phyloP scores from a whole-genome alignment of 805 yeast species.

The Limtongozyma cylindracea region DNA sequence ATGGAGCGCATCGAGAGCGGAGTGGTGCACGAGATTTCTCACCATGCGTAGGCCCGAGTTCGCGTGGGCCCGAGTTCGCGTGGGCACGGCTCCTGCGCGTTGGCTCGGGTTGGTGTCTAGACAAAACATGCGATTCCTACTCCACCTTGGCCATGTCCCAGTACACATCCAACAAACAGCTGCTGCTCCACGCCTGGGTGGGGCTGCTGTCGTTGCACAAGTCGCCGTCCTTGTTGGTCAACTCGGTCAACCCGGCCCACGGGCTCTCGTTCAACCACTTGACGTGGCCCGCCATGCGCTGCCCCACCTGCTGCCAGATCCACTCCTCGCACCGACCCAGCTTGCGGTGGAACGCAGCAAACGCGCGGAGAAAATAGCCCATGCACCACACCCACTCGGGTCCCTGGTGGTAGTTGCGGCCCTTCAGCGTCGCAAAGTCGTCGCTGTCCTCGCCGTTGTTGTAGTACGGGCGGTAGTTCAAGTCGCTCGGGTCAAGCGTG shows the following conservation, averaged over 20 bases:
- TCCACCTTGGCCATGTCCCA: slow-evolving; percentile 23
- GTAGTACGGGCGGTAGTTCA: slow-evolving; percentile 80
- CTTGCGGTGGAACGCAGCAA: slow-evolving; percentile 22
- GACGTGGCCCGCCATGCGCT: slow-evolving; percentile 40
- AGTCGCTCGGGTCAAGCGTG: slow-evolving; percentile 81
- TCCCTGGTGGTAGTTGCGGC: slow-evolving; percentile 94
- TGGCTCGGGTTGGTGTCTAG: no score
- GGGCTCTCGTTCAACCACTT: slow-evolving; percentile 48
- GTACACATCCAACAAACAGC: slow-evolving; percentile 63
- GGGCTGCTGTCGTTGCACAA: slow-evolving; percentile 76
- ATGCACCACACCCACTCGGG: slow-evolving; percentile 96
- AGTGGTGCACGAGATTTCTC: no score
- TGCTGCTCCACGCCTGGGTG: slow-evolving; percentile 91
- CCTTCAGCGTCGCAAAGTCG: slow-evolving; percentile 85
- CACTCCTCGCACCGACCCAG: slow-evolving; percentile 15
- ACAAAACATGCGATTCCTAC: no score
- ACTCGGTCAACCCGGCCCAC: slow-evolving; percentile 89
- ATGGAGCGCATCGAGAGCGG: no score
- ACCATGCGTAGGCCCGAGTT: no score
- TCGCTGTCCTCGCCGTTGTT: slow-evolving; percentile 53
- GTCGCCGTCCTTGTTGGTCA: slow-evolving; percentile 73
- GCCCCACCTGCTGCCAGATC: no score
- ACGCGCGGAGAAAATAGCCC: slow-evolving; percentile 76
- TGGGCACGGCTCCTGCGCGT: no score
- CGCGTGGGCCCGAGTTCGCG: no score